phyloP scores from a whole-genome alignment of 352 stramenopile species.

The Salisapilia sapeloensis region DNA sequence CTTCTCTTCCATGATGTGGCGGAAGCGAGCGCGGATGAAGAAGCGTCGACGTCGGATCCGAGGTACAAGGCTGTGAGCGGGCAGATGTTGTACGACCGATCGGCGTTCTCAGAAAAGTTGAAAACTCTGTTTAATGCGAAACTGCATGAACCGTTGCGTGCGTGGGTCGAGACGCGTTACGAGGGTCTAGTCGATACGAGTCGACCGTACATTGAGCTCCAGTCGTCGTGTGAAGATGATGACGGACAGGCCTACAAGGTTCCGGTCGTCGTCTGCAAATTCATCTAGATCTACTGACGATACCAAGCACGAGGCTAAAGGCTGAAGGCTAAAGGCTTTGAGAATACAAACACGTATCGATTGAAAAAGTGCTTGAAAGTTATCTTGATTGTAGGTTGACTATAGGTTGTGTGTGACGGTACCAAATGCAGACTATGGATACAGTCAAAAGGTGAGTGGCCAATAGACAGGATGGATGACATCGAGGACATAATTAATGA shows the following conservation, averaged over 20 bases:
- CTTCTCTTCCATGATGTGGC: conserved; percentile 65
- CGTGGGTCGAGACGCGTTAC: conserved; percentile 63
- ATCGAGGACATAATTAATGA: conserved; percentile 73
- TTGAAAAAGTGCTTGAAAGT: no score
- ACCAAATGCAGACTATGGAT: no score
- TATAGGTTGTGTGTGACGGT: no score
- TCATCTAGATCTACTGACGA: conserved; percentile 16
- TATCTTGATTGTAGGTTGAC: no score
- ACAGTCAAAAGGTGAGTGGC: no score
- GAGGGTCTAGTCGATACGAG: conserved; percentile 65
- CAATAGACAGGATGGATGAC: conserved; percentile 25
- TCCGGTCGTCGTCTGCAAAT: conserved; percentile 78
- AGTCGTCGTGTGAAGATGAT: conserved; percentile 75
- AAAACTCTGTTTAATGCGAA: conserved; percentile 57
- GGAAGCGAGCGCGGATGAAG: conserved; percentile 32
- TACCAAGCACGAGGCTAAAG: no score
- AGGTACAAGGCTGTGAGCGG: conserved; percentile 53
- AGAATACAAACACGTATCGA: no score
- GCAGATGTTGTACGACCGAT: conserved; percentile 78
- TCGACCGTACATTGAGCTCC: conserved; percentile 70
- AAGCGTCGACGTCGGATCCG: no score
- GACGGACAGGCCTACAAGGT: conserved; percentile 69
- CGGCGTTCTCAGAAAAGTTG: conserved; percentile 48
- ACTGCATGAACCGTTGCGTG: conserved; percentile 26
- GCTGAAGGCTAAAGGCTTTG: no score